phyloP scores from a whole-genome alignment of 2,329 filamentous ascomycete species.

The Cladosporium sp. region DNA sequence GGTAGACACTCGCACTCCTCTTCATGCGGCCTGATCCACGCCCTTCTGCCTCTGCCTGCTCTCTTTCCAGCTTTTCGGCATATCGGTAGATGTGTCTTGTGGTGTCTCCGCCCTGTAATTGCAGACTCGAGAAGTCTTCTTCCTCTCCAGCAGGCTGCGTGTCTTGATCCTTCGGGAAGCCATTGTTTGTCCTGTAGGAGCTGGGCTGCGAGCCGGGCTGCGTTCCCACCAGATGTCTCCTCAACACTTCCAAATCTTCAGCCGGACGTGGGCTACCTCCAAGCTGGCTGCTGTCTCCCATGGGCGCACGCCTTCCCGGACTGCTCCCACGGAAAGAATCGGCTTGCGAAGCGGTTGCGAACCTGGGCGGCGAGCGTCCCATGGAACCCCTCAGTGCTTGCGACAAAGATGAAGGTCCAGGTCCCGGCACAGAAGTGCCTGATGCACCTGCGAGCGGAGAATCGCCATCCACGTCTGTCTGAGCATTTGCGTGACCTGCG shows the following conservation, averaged over 20 bases:
- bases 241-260: constrained; percentile 90
- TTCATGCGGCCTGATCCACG: constrained; percentile 60
- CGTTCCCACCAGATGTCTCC: constrained; percentile 82
- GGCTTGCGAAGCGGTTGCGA: constrained; percentile 33
- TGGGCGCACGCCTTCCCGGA: constrained; percentile 54
- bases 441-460: constrained; percentile 64
- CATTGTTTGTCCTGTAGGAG: constrained; percentile 29
- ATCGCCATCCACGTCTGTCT: constrained; percentile 36
- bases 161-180: constrained; percentile 31
- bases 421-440: constrained; percentile 65
- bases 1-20: constrained; percentile 85
- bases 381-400: constrained; percentile 78
- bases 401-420: constrained; percentile 83
- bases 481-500: not conserved
- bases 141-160: constrained; percentile 47
- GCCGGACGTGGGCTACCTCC: constrained; percentile 60
- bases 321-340: constrained; percentile 30
- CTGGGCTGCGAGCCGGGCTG: constrained; percentile 39
- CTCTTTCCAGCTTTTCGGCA: constrained; percentile 81
- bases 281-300: constrained; percentile 54
- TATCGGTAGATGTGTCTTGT: constrained; percentile 95
- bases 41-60: constrained; percentile 73
- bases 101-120: constrained; percentile 90
- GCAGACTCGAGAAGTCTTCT: constrained; percentile 90
- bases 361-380: constrained; percentile 68